A percentile compares a stretch with the other conserved stretches of the same genome.
Evolutionary conservation across 441 rosid genomes (phyloP).

Genomic region (Populus hybrid): DNA sequence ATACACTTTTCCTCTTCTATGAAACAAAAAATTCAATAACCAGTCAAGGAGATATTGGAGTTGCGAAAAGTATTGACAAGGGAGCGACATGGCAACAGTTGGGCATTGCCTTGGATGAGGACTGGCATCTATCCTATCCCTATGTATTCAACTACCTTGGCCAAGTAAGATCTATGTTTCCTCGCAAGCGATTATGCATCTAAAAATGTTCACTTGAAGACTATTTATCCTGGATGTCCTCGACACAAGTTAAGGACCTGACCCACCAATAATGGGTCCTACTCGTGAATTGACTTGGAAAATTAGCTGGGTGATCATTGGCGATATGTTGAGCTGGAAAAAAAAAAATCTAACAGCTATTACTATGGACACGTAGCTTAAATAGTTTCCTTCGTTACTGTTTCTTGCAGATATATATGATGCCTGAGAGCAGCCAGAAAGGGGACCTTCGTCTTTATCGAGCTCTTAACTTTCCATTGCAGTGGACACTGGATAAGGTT

Average conservation of each 20-base stretch:
- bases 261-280: background rate
- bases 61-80: conserved; percentile 70
- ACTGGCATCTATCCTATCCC: conserved; percentile 96
- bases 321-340: background rate
- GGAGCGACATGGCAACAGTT: conserved; percentile 94
- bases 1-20: conserved; percentile 64
- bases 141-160: conserved; percentile 74
- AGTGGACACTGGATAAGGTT: conserved; percentile 70
- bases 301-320: background rate
- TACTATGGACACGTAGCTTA: background rate
- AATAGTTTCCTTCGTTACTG: conserved; percentile 7
- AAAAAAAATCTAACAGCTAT: background rate
- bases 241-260: background rate
- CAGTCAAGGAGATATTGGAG: conserved; percentile 95
- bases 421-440: conserved; percentile 78
- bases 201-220: background rate
- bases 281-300: background rate
- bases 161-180: conserved; percentile 44
- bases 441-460: conserved; percentile 82
- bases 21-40: conserved; percentile 83
- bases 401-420: conserved; percentile 74
- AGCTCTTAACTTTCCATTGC: conserved; percentile 71
- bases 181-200: background rate
- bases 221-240: background rate
- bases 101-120: conserved; percentile 90